These are phyloP conservation scores for Pleurotus eryngii DNA, from an alignment of 768 basidiomycete genomes.

Conservation along the genomic window DNA sequence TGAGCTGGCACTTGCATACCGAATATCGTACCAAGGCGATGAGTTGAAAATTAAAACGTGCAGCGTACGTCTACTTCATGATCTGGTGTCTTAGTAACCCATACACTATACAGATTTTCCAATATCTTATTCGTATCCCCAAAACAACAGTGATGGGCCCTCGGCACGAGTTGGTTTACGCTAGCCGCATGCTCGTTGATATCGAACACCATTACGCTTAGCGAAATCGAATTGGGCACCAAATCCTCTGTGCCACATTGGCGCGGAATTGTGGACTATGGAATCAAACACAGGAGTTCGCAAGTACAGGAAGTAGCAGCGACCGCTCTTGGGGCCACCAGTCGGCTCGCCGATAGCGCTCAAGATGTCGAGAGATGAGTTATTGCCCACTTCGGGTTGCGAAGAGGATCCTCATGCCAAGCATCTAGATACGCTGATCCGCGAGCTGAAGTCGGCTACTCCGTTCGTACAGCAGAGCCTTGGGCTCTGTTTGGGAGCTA, in stretches of 20 bases:
- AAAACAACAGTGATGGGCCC: conserved; percentile 57
- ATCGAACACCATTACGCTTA: conserved; percentile 55
- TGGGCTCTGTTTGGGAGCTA: conserved; percentile 61
- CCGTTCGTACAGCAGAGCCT: conserved; percentile 69
- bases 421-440: conserved; percentile 49
- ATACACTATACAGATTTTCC: conserved; percentile 54
- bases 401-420: conserved; percentile 8
- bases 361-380: conserved; percentile 69
- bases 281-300: conserved; percentile 62
- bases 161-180: conserved; percentile 72
- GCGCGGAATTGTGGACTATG: conserved; percentile 65
- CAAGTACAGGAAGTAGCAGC: conserved; percentile 79
- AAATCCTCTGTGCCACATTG: conserved; percentile 53
- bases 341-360: conserved; percentile 64
- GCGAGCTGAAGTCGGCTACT: conserved; percentile 51
- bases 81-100: not conserved
- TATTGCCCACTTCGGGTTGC: conserved; percentile 20
- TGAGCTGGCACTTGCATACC: conserved; percentile 67
- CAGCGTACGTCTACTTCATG: conserved; percentile 36
- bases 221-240: conserved; percentile 43
- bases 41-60: conserved; percentile 35
- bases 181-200: conserved; percentile 72
- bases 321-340: conserved; percentile 63
- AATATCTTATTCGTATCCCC: conserved; percentile 52
- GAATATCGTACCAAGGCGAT: conserved; percentile 24